phyloP scores from a whole-genome alignment of 306 rosid genomes.

The Senna siamea region DNA sequence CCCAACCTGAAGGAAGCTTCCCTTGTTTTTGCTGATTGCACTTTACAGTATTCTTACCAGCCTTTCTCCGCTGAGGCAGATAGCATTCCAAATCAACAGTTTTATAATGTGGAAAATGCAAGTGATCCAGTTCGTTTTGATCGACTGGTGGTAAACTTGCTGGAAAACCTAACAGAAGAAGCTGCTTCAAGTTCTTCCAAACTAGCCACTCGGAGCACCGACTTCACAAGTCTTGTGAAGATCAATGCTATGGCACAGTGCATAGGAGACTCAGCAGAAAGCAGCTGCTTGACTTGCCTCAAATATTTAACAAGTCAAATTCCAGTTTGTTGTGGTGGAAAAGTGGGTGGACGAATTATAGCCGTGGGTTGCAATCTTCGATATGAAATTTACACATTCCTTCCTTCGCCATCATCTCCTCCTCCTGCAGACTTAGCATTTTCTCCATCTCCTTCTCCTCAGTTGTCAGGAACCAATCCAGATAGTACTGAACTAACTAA shows the following conservation, averaged over 20 bases:
- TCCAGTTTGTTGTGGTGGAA: neutral
- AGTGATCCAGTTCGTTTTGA: constrained; percentile 19
- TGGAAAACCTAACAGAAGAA: constrained; percentile 14
- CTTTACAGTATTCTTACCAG: constrained; percentile 30
- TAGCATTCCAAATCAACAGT: neutral
- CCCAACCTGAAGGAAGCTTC: constrained; percentile 40
- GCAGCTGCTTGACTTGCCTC: constrained; percentile 42
- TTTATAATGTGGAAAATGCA: neutral
- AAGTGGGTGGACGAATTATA: constrained; percentile 21
- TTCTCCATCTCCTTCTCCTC: constrained; percentile 18
- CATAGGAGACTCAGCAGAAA: constrained; percentile 27
- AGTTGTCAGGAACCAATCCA: neutral
- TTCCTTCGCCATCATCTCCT: neutral
- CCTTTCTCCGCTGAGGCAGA: constrained; percentile 25
- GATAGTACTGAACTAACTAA: neutral
- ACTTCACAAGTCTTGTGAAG: neutral
- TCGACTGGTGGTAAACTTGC: constrained; percentile 4
- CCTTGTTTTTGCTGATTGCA: constrained; percentile 15
- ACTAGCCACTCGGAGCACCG: constrained; percentile 16
- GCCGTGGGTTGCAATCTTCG: constrained; percentile 40
- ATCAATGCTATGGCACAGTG: constrained; percentile 41
- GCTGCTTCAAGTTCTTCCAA: constrained; percentile 38
- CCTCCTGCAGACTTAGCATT: no score
- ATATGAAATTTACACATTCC: constrained; percentile 25
- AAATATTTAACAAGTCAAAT: constrained; percentile 14